Evolutionary conservation across 352 stramenopile genomes (phyloP).

Genomic region (Blastocystis sp.): DNA sequence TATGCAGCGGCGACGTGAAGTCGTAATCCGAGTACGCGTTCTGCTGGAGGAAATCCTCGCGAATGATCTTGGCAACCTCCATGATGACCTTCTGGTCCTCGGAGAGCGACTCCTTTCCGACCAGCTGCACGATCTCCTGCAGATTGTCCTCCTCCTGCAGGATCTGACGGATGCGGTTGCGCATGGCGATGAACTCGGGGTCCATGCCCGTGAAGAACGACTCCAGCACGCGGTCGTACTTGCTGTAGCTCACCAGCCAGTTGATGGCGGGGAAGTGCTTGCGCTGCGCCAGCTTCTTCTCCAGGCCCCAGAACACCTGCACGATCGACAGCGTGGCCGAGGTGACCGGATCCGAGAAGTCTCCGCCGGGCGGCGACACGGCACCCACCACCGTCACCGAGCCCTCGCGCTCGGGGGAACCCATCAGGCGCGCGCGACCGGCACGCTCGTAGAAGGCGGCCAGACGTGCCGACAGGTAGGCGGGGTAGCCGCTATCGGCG

Average conservation of each 20-base stretch:
- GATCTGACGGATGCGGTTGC: slow-evolving; percentile 81
- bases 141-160: slow-evolving; percentile 71
- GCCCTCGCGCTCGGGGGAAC: slow-evolving; percentile 87
- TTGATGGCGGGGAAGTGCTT: slow-evolving; percentile 99
- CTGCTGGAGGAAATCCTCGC: slow-evolving; percentile 98
- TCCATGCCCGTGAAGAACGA: slow-evolving; percentile 96
- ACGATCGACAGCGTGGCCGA: slow-evolving; percentile 96
- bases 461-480: slow-evolving; percentile 93
- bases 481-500: slow-evolving; percentile 88
- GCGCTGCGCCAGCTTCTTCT: slow-evolving; percentile 99
- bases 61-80: slow-evolving; percentile 97
- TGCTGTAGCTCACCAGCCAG: slow-evolving; percentile 98
- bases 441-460: slow-evolving; percentile 99
- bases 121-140: slow-evolving; percentile 97
- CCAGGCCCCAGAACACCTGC: slow-evolving; percentile 94
- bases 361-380: slow-evolving; percentile 91
- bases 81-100: slow-evolving; percentile 98
- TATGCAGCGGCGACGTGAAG: slow-evolving; percentile 92
- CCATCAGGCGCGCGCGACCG: slow-evolving; percentile 87
- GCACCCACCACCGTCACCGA: slow-evolving; percentile 96
- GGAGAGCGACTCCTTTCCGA: slow-evolving; percentile 66
- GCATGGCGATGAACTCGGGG: slow-evolving; percentile 85
- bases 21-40: slow-evolving; percentile 99
- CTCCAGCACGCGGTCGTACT: slow-evolving; percentile 99
- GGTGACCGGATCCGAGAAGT: slow-evolving; percentile 98